phyloP scores from a whole-genome alignment of 1,139 yeast genomes.

The Geotrichum siamense region DNA sequence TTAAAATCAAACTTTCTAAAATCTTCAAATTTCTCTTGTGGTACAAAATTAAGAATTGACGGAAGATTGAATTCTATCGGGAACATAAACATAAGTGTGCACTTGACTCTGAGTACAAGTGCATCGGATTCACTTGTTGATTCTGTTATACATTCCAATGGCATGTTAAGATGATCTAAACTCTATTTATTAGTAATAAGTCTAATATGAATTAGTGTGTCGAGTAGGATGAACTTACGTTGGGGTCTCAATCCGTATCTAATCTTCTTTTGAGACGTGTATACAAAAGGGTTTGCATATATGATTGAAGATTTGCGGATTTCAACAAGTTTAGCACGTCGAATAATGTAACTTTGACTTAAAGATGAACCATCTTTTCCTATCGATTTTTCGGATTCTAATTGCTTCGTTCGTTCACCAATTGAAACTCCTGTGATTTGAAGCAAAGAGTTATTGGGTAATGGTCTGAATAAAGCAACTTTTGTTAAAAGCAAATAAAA shows the following conservation, averaged over 20 bases:
- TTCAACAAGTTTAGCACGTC: constrained; percentile 4
- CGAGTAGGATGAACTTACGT: no score
- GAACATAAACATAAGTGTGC: constrained; percentile 13
- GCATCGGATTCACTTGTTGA: background rate
- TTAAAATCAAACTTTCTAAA: constrained; percentile 2
- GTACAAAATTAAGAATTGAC: constrained; percentile 8
- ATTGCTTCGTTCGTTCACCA: constrained; percentile 1
- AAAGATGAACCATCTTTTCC: no score
- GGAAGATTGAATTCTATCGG: constrained; percentile 16
- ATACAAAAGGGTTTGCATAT: constrained; percentile 12
- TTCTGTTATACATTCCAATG: background rate
- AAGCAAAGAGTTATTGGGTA: constrained; percentile 8
- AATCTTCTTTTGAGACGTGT: constrained; percentile 7
- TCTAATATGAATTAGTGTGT: no score
- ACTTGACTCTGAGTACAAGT: constrained; percentile 9
- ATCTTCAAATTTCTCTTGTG: background rate
- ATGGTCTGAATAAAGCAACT: constrained; percentile 8
- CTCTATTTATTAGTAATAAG: no score
- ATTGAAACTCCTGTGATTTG: constrained; percentile 12
- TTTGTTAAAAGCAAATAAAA: constrained; percentile 7
- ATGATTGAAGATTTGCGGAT: constrained; percentile 4
- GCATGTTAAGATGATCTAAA: constrained; percentile 13
- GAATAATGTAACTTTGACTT: background rate
- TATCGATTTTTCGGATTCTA: no score
- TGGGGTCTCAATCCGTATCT: constrained; percentile 14